phyloP scores from a whole-genome alignment of 23 red algal species.

The Gracilaria domingensis region DNA sequence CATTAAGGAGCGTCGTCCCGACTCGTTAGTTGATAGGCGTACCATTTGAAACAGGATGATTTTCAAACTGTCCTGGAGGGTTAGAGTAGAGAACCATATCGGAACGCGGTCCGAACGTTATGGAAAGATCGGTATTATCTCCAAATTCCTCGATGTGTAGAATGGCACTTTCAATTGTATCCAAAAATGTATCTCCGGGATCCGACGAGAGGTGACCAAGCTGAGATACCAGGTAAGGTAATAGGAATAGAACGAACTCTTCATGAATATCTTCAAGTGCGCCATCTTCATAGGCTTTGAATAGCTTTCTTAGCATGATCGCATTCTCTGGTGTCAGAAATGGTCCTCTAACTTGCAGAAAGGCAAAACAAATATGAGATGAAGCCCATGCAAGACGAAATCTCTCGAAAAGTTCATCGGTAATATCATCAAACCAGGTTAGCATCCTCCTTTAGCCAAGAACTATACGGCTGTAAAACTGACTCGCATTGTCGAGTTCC shows the following conservation, averaged over 20 bases:
- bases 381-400: background rate
- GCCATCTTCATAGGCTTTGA: background rate
- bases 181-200: background rate
- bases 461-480: background rate
- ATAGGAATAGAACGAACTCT: background rate
- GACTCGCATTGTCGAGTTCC: background rate
- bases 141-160: background rate
- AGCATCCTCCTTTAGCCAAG: background rate
- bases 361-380: background rate
- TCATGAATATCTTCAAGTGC: background rate
- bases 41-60: background rate
- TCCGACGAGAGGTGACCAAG: background rate
- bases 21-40: background rate
- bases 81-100: background rate
- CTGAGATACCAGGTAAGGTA: background rate
- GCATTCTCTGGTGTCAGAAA: background rate
- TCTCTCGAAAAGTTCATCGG: background rate
- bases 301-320: background rate
- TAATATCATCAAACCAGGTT: background rate
- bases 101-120: background rate
- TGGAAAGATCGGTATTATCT: background rate
- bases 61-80: background rate
- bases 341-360: background rate
- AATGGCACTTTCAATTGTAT: background rate
- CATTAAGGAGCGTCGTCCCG: background rate